Conservation (phyloP, 1,139 yeast genomes). For the Taphrina communis region DNA sequence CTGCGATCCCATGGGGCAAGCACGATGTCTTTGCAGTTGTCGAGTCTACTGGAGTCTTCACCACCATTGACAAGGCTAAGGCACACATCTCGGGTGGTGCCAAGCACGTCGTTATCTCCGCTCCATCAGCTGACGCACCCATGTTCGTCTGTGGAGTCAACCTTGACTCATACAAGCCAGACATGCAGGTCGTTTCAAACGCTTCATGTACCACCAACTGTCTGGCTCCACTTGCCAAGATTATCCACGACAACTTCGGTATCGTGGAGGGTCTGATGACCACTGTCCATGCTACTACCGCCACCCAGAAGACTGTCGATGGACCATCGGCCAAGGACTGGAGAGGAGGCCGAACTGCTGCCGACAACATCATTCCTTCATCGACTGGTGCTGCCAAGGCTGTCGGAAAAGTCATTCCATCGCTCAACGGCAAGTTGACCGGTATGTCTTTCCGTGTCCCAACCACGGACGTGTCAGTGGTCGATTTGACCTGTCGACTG, state of each 20-base stretch:
- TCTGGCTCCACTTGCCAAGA: constrained; percentile 87
- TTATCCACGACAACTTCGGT: constrained; percentile 77
- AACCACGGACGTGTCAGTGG: constrained; percentile 83
- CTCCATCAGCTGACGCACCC: constrained; percentile 87
- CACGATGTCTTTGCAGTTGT: constrained; percentile 74
- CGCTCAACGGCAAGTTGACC: constrained; percentile 84
- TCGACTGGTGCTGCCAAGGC: constrained; percentile 95
- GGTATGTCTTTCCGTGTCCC: constrained; percentile 91
- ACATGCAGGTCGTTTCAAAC: constrained; percentile 74
- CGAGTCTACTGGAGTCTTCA: constrained; percentile 90
- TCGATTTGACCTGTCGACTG: constrained; percentile 72
- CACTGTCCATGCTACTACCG: constrained; percentile 88
- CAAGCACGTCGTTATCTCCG: constrained; percentile 86
- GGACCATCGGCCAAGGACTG: constrained; percentile 94
- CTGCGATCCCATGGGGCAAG: constrained; percentile 81
- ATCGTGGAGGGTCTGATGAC: constrained; percentile 89
- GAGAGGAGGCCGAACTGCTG: constrained; percentile 94
- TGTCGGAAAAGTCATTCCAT: constrained; percentile 88
- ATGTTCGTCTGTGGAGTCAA: constrained; percentile 88
- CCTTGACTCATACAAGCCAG: constrained; percentile 71
- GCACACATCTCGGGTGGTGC: constrained; percentile 86
- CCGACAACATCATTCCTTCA: constrained; percentile 87
- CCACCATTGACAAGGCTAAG: constrained; percentile 75
- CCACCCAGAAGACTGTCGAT: constrained; percentile 88
- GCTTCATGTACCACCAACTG: constrained; percentile 93